phyloP scores from a whole-genome alignment of 176 grass and related monocot species.

The Bothriochloa decipiens region DNA sequence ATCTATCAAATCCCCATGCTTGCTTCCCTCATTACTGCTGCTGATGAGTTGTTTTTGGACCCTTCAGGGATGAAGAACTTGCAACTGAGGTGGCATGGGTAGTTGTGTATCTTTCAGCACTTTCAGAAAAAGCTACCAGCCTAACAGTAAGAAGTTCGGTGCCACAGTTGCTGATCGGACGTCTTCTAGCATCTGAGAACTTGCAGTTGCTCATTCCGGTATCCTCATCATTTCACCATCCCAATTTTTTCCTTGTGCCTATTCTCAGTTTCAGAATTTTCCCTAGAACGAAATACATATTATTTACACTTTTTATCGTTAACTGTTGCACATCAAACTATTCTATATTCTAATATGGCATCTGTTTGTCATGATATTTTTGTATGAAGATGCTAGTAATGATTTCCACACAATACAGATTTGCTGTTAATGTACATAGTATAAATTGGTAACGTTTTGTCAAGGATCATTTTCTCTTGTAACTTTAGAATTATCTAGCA shows the following conservation, averaged over 20 bases:
- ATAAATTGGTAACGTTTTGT: background rate
- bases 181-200: conserved; percentile 70
- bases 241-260: conserved; percentile 6
- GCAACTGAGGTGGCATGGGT: conserved; percentile 97
- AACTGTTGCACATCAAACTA: background rate
- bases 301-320: background rate
- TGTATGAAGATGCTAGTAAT: conserved; percentile 9
- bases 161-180: conserved; percentile 71
- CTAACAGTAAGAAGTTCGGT: conserved; percentile 65
- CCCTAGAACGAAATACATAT: conserved; percentile 7
- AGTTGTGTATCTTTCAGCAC: conserved; percentile 91
- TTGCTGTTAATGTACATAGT: background rate
- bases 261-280: background rate
- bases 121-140: conserved; percentile 72
- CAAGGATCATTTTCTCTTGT: background rate
- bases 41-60: conserved; percentile 21
- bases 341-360: background rate
- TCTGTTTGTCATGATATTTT: background rate
- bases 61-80: conserved; percentile 80
- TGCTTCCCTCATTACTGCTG: conserved; percentile 16
- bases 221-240: conserved; percentile 32
- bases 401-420: background rate
- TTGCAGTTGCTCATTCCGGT: conserved; percentile 91
- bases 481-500: conserved; percentile 3
- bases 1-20: background rate